Evolutionary conservation across 768 basidiomycete genomes (phyloP), one percentile per base, ranked within the genome.

Genomic region (Amanita inopinata): DNA sequence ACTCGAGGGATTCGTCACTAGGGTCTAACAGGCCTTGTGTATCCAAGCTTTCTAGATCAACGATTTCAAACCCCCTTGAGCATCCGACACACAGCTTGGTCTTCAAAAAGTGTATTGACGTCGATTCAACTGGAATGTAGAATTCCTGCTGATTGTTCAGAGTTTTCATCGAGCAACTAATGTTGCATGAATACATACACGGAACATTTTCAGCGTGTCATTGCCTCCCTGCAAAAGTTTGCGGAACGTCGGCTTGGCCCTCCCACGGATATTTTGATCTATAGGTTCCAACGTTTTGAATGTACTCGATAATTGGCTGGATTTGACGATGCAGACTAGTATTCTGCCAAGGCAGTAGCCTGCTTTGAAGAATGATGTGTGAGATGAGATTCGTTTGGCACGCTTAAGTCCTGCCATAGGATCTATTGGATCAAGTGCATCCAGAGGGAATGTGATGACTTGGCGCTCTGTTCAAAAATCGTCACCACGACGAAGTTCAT

Each of bases 271-370:
- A 47, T 74, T 83, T 63, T 90, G 85, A 56, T 98, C 93, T 49
- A 98, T 89, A 0, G 96, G 96, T 53, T 98, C 96, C 44, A 98
- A 71, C 1, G 88, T 83, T 70, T 98, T 98, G 70, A 98, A 96
- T 15, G 94, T 98, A 51, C 90, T 97, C 12, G 91, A 94, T 39
- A 96, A 65, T 40, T 90, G 89, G 49, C 84, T 89, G 1, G 90
- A 87, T 65, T 98, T 99, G 56, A 98, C 94, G 34, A 98, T 85
- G 56, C 96, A 98, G 36, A 99, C 91, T 8, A 99, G 74, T 12
- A 88, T 87, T 46, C 82, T 77, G 27, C 87, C 89, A 18, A 98
- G 70, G 57, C 94, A 99, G 33, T 83, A 75, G 0, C 96, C 96
- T 6, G 89, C 84, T 62, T 98, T 98, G 76, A 99, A 98, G 66